Conservation (phyloP, 306 rosid species). For the Alnus glutinosa region DNA sequence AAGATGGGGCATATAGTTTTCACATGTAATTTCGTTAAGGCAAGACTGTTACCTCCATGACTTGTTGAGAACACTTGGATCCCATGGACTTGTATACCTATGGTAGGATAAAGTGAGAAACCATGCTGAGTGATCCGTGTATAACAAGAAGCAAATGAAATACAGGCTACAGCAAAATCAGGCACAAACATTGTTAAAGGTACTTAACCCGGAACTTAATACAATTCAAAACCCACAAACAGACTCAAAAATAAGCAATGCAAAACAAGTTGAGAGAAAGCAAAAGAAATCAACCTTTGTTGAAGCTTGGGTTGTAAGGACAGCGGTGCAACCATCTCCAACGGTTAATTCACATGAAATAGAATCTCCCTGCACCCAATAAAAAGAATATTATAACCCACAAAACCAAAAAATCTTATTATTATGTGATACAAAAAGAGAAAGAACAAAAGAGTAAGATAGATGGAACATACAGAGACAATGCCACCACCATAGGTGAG, state of each 20-base stretch:
- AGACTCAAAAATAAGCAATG: not conserved
- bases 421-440: not conserved
- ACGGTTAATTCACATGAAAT: constrained; percentile 60
- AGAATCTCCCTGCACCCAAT: constrained; percentile 66
- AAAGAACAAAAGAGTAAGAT: not conserved
- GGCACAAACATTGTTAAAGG: not conserved
- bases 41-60: constrained; percentile 56
- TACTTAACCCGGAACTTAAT: constrained; percentile 3
- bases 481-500: constrained; percentile 92
- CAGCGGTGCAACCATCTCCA: constrained; percentile 63
- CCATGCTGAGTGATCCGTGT: constrained; percentile 14
- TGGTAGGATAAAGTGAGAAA: constrained; percentile 15
- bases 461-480: constrained; percentile 63
- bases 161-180: not conserved
- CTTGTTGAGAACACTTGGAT: constrained; percentile 68
- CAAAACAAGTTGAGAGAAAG: constrained; percentile 2
- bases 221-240: constrained; percentile 5
- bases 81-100: constrained; percentile 85
- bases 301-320: constrained; percentile 84
- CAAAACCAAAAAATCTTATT: not conserved
- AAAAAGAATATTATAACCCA: constrained; percentile 2
- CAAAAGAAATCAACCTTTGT: constrained; percentile 60
- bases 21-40: not conserved
- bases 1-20: not conserved
- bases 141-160: constrained; percentile 8